Evolutionary conservation across 208 protist genomes (phyloP).

Genomic region (Trichomonas vaginalis): DNA sequence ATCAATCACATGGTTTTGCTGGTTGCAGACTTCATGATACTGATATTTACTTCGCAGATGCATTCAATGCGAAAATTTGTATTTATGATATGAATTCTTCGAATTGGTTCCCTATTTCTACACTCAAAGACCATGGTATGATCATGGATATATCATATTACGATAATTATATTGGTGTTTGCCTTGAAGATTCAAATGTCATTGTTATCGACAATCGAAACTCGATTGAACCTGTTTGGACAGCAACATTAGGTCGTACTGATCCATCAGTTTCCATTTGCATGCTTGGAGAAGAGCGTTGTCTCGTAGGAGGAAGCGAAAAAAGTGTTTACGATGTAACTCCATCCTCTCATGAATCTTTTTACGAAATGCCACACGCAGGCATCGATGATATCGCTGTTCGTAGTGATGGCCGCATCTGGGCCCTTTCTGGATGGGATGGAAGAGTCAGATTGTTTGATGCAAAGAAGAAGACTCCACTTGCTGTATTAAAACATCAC

Average conservation of each 20-base stretch:
- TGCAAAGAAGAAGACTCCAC: neutral
- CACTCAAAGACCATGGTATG: neutral
- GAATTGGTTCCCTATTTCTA: neutral
- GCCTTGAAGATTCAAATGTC: neutral
- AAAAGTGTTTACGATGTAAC: slow-evolving; percentile 4
- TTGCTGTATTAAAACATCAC: slow-evolving; percentile 17
- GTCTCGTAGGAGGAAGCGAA: neutral
- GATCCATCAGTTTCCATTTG: neutral
- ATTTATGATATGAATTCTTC: neutral
- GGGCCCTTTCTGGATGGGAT: slow-evolving; percentile 4
- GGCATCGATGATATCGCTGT: slow-evolving; percentile 9
- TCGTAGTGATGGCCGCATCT: neutral
- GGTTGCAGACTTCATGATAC: neutral
- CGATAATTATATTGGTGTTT: neutral
- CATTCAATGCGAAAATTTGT: neutral
- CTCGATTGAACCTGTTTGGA: neutral
- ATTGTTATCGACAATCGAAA: neutral
- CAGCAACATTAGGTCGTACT: neutral
- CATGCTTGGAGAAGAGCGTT: neutral
- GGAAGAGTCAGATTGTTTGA: slow-evolving; percentile 6
- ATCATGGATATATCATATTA: neutral
- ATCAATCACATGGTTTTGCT: neutral
- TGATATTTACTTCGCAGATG: neutral
- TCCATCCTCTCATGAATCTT: neutral
- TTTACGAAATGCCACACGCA: neutral